Conservation (phyloP, 2,329 filamentous ascomycete genomes). For the Pseudodiploospora longispora region DNA sequence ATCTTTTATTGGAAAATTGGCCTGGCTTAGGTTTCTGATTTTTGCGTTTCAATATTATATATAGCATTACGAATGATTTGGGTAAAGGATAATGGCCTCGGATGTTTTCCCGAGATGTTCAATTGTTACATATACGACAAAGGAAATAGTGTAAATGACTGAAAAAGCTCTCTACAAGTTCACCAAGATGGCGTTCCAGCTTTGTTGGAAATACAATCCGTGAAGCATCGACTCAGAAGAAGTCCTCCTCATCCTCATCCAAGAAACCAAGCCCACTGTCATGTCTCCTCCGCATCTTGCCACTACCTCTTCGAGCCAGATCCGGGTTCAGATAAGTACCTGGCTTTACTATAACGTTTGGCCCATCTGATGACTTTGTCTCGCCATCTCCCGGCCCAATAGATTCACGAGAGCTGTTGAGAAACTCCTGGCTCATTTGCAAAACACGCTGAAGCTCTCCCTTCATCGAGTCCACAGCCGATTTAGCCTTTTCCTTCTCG, state of each 20-base stretch:
- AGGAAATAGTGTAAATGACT: slow-evolving; percentile 1
- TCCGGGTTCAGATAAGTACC: slow-evolving; percentile 18
- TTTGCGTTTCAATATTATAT: background rate
- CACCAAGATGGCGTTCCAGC: background rate
- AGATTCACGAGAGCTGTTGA: slow-evolving; percentile 23
- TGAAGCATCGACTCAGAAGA: slow-evolving; percentile 11
- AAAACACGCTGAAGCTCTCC: slow-evolving; percentile 42
- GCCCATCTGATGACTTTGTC: background rate
- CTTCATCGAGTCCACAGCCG: slow-evolving; percentile 28
- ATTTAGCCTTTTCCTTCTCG: slow-evolving; percentile 2
- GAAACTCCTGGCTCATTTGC: slow-evolving; percentile 36
- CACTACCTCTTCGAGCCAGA: slow-evolving; percentile 23
- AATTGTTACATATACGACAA: slow-evolving; percentile 2
- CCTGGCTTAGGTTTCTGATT: too few relatives aligned
- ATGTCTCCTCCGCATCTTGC: slow-evolving; percentile 36
- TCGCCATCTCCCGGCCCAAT: background rate
- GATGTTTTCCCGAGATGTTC: background rate
- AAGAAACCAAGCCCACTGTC: slow-evolving; percentile 49
- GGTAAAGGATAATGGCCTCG: background rate
- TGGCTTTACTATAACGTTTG: background rate
- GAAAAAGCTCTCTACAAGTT: slow-evolving; percentile 1
- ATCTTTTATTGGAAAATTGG: too few relatives aligned
- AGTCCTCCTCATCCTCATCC: slow-evolving; percentile 42
- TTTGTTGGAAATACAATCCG: too few relatives aligned
- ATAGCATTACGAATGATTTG: background rate